These are phyloP conservation scores for Lantana camara DNA, from an alignment of 257 asterid species.

Conservation along the genomic window DNA sequence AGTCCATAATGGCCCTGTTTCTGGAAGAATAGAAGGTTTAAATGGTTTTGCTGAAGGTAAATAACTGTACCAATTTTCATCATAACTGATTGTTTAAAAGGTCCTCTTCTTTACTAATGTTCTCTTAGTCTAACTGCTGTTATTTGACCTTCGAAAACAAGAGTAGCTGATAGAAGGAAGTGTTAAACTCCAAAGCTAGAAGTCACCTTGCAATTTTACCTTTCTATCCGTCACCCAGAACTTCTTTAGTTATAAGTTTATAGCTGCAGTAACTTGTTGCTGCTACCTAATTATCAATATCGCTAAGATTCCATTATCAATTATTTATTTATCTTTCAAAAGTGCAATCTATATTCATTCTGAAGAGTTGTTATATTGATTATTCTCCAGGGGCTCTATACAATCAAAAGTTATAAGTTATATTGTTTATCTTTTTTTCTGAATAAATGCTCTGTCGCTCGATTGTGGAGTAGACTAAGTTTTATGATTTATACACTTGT, in stretches of 20 bases:
- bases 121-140: background rate
- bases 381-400: constrained; percentile 1
- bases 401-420: background rate
- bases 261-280: background rate
- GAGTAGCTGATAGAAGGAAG: too few species aligned
- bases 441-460: background rate
- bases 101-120: background rate
- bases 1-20: constrained; percentile 46
- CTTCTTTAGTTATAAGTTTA: constrained; percentile 2
- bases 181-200: too few species aligned
- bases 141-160: too few species aligned
- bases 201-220: background rate
- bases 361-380: background rate
- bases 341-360: constrained; percentile 6
- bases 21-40: constrained; percentile 54
- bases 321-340: background rate
- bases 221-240: background rate
- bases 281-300: constrained; percentile 17
- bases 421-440: constrained; percentile 2
- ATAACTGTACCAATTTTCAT: background rate
- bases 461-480: background rate
- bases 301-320: background rate
- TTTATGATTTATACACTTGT: constrained; percentile 13
- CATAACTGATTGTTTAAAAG: constrained; percentile 3
- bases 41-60: constrained; percentile 59